Evolutionary conservation across 352 stramenopile species (phyloP).

Genomic region (Phytopythium cucurbitacearum): DNA sequence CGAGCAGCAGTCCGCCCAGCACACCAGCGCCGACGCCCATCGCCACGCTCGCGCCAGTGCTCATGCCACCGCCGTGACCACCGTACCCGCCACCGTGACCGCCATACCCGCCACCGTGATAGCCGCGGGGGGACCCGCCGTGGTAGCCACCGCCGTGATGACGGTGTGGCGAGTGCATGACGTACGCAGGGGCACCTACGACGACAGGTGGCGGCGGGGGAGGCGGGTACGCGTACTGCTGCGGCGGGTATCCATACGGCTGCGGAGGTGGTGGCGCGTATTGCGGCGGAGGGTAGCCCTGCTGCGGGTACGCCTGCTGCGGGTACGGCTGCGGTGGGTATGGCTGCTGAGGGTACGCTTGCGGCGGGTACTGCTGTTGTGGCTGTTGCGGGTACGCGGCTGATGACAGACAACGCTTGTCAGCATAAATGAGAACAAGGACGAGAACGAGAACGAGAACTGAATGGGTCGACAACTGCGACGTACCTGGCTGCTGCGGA

Average conservation of each 20-base stretch:
- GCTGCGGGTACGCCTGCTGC: conserved; percentile 12
- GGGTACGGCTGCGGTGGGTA: conserved; percentile 24
- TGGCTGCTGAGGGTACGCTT: conserved; percentile 8
- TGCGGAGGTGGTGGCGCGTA: conserved; percentile 25
- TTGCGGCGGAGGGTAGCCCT: conserved; percentile 30
- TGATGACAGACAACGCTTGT: background rate
- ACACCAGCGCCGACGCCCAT: conserved; percentile 70
- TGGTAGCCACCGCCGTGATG: conserved; percentile 33
- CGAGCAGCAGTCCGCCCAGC: conserved; percentile 70
- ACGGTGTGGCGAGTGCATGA: conserved; percentile 18
- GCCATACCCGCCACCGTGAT: conserved; percentile 13
- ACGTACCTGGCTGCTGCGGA: conserved; percentile 6
- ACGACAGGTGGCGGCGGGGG: conserved; percentile 22
- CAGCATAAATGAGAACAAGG: background rate
- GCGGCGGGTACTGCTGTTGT: conserved; percentile 9
- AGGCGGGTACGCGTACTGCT: conserved; percentile 30
- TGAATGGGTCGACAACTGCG: no score
- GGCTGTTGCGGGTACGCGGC: conserved; percentile 5
- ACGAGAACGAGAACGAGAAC: no score
- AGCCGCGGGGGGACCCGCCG: conserved; percentile 21
- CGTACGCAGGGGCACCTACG: conserved; percentile 23
- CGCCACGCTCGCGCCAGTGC: conserved; percentile 39
- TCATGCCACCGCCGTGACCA: conserved; percentile 14
- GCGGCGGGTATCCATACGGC: conserved; percentile 22
- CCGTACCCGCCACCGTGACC: conserved; percentile 16